A percentile compares a stretch with the other conserved stretches of the same genome.
Evolutionary conservation across 306 rosid genomes (phyloP).

Genomic region (Senna tora): DNA sequence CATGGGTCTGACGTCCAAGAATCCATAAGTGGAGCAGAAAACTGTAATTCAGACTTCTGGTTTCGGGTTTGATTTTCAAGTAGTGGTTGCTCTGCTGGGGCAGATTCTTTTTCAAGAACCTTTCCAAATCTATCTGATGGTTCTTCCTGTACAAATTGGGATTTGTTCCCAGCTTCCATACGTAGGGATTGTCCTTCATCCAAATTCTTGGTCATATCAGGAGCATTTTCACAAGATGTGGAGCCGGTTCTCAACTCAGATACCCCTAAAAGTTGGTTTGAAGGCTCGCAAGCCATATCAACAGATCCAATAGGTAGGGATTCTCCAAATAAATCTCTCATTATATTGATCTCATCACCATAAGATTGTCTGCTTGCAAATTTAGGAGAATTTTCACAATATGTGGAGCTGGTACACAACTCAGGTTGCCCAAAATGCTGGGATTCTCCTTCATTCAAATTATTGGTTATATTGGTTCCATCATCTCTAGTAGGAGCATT

Average conservation of each 20-base stretch:
- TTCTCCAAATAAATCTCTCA: neutral
- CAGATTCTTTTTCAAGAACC: conserved; percentile 36
- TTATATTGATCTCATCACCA: conserved; percentile 7
- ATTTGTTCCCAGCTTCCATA: conserved; percentile 29
- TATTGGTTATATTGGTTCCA: conserved; percentile 25
- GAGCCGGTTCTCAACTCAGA: conserved; percentile 35
- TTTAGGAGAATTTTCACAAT: conserved; percentile 35
- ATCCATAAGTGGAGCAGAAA: conserved; percentile 58
- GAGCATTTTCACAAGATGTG: conserved; percentile 34
- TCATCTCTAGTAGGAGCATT: conserved; percentile 36
- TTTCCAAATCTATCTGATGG: conserved; percentile 36
- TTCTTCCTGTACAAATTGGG: conserved; percentile 34
- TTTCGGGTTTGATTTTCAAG: conserved; percentile 42
- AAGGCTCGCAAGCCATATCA: conserved; percentile 15
- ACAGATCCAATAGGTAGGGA: neutral
- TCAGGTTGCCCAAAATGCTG: conserved; percentile 40
- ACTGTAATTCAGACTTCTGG: conserved; percentile 45
- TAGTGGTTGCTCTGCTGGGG: conserved; percentile 42
- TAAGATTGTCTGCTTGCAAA: conserved; percentile 16
- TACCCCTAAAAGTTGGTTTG: conserved; percentile 43
- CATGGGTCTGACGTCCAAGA: conserved; percentile 97
- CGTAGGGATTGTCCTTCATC: conserved; percentile 32
- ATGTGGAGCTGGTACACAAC: conserved; percentile 29
- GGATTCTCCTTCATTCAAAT: neutral
- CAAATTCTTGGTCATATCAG: conserved; percentile 19